Conservation (phyloP, 2,329 filamentous ascomycete species). For the Tothia fuscella region DNA sequence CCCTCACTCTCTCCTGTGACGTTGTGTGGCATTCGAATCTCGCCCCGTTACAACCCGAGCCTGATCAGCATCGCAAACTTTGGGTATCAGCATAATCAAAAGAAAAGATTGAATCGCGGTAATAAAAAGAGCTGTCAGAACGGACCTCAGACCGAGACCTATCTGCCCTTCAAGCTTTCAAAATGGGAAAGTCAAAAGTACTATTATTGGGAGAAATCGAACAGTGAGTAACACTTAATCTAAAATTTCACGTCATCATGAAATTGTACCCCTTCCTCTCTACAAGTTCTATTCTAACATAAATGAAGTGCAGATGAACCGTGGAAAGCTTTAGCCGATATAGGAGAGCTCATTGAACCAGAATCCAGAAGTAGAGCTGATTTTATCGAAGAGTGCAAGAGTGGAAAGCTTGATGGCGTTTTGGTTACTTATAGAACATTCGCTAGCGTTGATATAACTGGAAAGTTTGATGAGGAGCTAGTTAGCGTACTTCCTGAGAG, state of each 20-base stretch:
- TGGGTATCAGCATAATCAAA: too few relatives aligned
- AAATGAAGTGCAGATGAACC: slow-evolving; percentile 47
- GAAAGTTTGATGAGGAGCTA: slow-evolving; percentile 59
- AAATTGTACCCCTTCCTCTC: neutral
- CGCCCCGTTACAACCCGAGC: too few relatives aligned
- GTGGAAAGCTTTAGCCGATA: slow-evolving; percentile 48
- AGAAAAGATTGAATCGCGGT: too few relatives aligned
- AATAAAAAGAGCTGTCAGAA: too few relatives aligned
- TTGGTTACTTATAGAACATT: slow-evolving; percentile 62
- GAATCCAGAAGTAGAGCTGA: slow-evolving; percentile 48
- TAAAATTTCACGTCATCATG: neutral
- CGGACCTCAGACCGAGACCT: too few relatives aligned
- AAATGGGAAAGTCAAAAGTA: slow-evolving; percentile 42
- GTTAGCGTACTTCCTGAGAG: slow-evolving; percentile 35
- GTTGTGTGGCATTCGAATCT: too few relatives aligned
- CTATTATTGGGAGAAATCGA: slow-evolving; percentile 52
- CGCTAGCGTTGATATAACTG: slow-evolving; percentile 50
- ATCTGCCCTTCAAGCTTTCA: too few relatives aligned
- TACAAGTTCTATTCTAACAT: slow-evolving; percentile 1
- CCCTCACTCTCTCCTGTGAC: too few relatives aligned
- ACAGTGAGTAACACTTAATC: slow-evolving; percentile 38
- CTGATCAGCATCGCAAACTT: too few relatives aligned
- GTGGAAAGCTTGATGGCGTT: slow-evolving; percentile 54
- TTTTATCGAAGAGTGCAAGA: slow-evolving; percentile 57
- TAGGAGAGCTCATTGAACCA: slow-evolving; percentile 55